These are phyloP conservation scores for Saprolegnia parasitica DNA, from an alignment of 352 stramenopile species.

Conservation along the genomic window DNA sequence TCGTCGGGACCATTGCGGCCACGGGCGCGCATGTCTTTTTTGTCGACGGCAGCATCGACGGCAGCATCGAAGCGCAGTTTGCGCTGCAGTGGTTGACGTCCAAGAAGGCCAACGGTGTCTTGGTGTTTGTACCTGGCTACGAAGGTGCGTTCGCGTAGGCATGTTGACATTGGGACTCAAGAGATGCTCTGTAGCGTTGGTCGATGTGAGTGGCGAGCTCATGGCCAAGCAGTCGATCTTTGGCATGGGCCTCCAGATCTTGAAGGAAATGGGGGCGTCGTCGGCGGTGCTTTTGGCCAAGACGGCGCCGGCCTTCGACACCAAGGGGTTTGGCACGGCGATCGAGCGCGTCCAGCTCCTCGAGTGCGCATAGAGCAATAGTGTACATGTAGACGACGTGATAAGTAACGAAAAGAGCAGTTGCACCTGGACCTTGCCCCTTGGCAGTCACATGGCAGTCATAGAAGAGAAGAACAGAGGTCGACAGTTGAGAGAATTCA, in stretches of 20 bases:
- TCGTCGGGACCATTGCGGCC: conserved; percentile 9
- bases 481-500: too few relatives aligned
- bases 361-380: not conserved
- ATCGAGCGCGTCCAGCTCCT: conserved; percentile 29
- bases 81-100: conserved; percentile 53
- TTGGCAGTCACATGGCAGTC: too few relatives aligned
- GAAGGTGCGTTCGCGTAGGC: not conserved
- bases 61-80: conserved; percentile 59
- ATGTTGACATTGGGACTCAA: conserved; percentile 41
- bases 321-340: conserved; percentile 48
- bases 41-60: conserved; percentile 55
- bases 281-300: conserved; percentile 54
- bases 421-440: too few relatives aligned
- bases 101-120: conserved; percentile 27
- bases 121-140: conserved; percentile 29
- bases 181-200: conserved; percentile 48
- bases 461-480: too few relatives aligned
- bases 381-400: not conserved
- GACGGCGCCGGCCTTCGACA: conserved; percentile 44
- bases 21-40: conserved; percentile 44
- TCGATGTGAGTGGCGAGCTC: conserved; percentile 73
- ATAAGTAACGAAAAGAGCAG: too few relatives aligned
- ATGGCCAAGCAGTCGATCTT: conserved; percentile 84
- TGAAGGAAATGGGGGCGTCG: conserved; percentile 44
- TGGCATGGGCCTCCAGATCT: conserved; percentile 74